A percentile compares a stretch with the other conserved stretches of the same genome.
Evolutionary conservation across 2,329 filamentous ascomycete genomes (phyloP).

Genomic region (Penicillium paneum): DNA sequence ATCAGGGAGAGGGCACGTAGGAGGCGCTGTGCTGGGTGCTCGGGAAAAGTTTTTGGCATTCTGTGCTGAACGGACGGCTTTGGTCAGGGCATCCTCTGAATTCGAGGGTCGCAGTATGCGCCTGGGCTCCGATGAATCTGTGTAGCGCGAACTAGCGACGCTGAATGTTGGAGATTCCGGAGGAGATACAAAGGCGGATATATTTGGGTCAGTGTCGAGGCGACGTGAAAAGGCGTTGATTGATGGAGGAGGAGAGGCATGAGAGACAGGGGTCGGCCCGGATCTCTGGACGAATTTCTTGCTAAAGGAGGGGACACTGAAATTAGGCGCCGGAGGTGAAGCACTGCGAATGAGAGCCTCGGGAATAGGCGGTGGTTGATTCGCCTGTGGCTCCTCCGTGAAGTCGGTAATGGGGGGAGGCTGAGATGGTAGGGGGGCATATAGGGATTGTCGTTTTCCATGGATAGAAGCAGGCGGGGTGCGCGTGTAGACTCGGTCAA

Average conservation of each 20-base stretch:
- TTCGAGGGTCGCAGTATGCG: conserved; percentile 27
- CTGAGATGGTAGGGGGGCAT: conserved; percentile 9
- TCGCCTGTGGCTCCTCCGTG: conserved; percentile 20
- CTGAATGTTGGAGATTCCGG: conserved; percentile 34
- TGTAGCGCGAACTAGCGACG: conserved; percentile 21
- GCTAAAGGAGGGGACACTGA: conserved; percentile 43
- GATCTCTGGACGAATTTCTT: conserved; percentile 33
- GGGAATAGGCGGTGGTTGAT: conserved; percentile 24
- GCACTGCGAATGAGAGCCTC: conserved; percentile 28
- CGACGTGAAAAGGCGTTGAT: conserved; percentile 11
- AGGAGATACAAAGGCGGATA: conserved; percentile 29
- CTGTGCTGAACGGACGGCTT: conserved; percentile 15
- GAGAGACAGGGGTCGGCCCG: conserved; percentile 10
- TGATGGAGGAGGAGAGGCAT: conserved; percentile 18
- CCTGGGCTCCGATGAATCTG: conserved; percentile 23
- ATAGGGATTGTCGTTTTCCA: conserved; percentile 29
- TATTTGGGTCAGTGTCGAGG: conserved; percentile 17
- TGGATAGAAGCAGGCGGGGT: conserved; percentile 25
- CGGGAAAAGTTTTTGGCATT: conserved; percentile 16
- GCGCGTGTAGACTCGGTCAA: conserved; percentile 11
- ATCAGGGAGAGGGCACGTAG: conserved; percentile 14
- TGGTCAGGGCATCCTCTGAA: conserved; percentile 30
- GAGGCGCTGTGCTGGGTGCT: conserved; percentile 6
- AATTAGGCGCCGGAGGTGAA: conserved; percentile 41
- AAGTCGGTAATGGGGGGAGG: conserved; percentile 9